Conservation (phyloP, 495 filamentous ascomycete genomes). For the Penicillium tannophilum region DNA sequence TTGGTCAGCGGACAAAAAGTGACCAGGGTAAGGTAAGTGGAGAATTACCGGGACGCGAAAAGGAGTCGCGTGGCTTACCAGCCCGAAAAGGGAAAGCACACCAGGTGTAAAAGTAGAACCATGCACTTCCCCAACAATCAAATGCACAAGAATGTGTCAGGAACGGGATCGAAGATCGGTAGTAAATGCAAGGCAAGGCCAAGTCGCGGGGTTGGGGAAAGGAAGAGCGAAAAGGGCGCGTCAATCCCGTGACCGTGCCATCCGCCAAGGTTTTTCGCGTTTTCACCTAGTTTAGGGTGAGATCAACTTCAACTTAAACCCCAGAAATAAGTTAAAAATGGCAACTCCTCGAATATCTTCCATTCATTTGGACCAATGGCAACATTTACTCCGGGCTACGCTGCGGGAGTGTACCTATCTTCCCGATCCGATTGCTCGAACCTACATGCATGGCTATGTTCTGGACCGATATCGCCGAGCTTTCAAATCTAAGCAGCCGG, state of each 20-base stretch:
- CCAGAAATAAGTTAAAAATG: slow-evolving; percentile 21
- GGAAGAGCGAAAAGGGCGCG: slow-evolving; percentile 36
- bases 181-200: slow-evolving; percentile 26
- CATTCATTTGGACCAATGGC: slow-evolving; percentile 35
- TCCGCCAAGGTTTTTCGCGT: slow-evolving; percentile 33
- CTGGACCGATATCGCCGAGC: slow-evolving; percentile 55
- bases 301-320: slow-evolving; percentile 12
- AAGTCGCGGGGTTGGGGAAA: slow-evolving; percentile 27
- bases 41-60: slow-evolving; percentile 34
- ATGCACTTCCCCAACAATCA: slow-evolving; percentile 16
- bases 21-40: slow-evolving; percentile 24
- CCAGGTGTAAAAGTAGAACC: slow-evolving; percentile 19
- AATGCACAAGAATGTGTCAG: slow-evolving; percentile 23
- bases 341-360: slow-evolving; percentile 13
- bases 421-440: slow-evolving; percentile 68
- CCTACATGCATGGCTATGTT: slow-evolving; percentile 60
- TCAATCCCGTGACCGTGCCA: slow-evolving; percentile 31
- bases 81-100: slow-evolving; percentile 30
- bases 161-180: slow-evolving; percentile 19
- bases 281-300: slow-evolving; percentile 29
- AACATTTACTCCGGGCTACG: slow-evolving; percentile 72
- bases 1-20: slow-evolving; percentile 9
- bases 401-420: slow-evolving; percentile 87
- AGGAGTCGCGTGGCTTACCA: slow-evolving; percentile 41
- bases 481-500: slow-evolving; percentile 17